Evolutionary conservation across 768 basidiomycete species (phyloP), one percentile per base, ranked within the genome.

Genomic region (Boletus sp.): DNA sequence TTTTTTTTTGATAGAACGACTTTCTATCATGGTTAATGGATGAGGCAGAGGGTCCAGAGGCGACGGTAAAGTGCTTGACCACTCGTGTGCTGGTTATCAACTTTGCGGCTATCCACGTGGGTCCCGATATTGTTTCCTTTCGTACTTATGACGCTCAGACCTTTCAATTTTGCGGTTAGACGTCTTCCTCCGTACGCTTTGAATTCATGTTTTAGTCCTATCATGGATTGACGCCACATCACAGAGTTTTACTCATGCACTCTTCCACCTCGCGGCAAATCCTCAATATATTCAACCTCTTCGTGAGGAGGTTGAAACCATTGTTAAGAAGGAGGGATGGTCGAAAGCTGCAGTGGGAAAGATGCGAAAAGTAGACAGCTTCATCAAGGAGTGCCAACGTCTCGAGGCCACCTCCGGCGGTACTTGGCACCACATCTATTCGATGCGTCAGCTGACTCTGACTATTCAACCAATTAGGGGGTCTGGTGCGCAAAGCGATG

Each of bases 281-380:
- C 72, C 76, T 1, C 54, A 72, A 29, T 74, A 66, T 43, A 55
- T 70, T 7, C 56, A 61, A 7, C 66, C 66, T 7, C 62, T 79
- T 6, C 70, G 76, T 1, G 66, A 74, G 42, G 27, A 34, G 14
- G 42, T 57, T 1, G 56, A 57, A 11, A 7, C 1, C 2, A 39
- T 48, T 23, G 14, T 53, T 0, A 19, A 38, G 34, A 30, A 43
- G 40, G 50, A 53, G 2, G 57, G 41, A 15, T 58, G 57, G 57
- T 29, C 51, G 0, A 54, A 54, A 13, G n/a, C 0, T 10, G 30
- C 62, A 4, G 23, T 75, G n/a, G 56, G 39, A 11, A 68, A 68
- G 34, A 65, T 74, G 64, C 67, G 58, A 50, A 71, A 70, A 54
- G 47, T 77, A 5, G 76, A 78, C 42, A 77, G 74, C 50, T 77